Base-by-base conservation (phyloP, 2,329 filamentous ascomycete species). In the Didymella arachidicola region DNA sequence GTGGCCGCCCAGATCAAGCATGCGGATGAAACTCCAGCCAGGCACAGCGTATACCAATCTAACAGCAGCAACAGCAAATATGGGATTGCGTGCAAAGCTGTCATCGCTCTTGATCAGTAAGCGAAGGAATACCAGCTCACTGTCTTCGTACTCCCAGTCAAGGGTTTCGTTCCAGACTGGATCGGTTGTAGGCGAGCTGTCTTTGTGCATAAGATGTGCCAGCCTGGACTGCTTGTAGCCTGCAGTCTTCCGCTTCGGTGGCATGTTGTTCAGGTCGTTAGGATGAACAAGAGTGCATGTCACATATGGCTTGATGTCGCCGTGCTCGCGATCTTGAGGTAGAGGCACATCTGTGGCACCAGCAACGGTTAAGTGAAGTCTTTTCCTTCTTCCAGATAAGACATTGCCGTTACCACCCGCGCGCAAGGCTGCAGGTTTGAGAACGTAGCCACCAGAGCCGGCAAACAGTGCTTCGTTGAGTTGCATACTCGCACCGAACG, bases 81-180 rank as follows among this genome's bases (percentile, higher is more conserved):
- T 83, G 0, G 87, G 86, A 63, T 90, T 90, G 43, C 77, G 78
- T 0, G 85, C 78, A 72, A 86, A 90, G 61, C 81, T 82, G 59
- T 88, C 86, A 59, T 90, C 87, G 63, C 84, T 87, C 79, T 90
- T 90, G 75, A 90, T 81, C 41, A 89, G 77, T 58, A 90, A 80
- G 0, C 88, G 80, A 64, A 90, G 63, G 65, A 90, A 90, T 0
- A 83, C 82, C 46, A 90, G 69, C 70, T 89, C 87, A 63, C 86
- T 88, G 55, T 89, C 87, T 6, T 88, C 84, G 65, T 85, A 90
- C 60, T 87, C 85, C 88, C 88, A 90, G 67, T 88, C 86, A 8
- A 90, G 77, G 14, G 78, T 79, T 72, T 90, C 86, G 63, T 89
- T 82, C 87, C 87, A 90, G 7, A 90, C 49, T 0, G 88, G 87